Base-by-base conservation (phyloP, 2,329 filamentous ascomycete species). In the Laburnicola sp. region DNA sequence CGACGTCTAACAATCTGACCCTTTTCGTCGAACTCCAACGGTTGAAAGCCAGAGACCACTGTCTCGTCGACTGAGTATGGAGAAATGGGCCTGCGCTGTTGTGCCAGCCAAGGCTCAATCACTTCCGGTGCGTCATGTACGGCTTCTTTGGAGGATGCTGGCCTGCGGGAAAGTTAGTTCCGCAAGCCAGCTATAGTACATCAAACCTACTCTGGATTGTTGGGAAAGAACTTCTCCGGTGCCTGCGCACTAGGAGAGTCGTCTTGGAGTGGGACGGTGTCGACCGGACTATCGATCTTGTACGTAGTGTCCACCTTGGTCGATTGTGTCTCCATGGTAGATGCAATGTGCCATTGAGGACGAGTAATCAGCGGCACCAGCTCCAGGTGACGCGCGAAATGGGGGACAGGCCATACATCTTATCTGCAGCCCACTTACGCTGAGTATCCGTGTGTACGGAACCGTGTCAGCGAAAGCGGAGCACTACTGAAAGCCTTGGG, bases 81-180 rank as follows among this genome's bases (percentile, higher is more conserved):
- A 2, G 56, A 58, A 2, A 28, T 47, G 5, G 56, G 47, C 22
- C 53, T 31, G 11, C 34, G 25, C 16, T 46, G 44, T 10, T 35
- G 25, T 2, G 45, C 40, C 16, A 52, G 39, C 53, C 50, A 56
- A 23, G 47, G 34, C 16, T 39, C 48, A 6, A 58, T 44, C 36
- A 58, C 56, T 31, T 58, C 56, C 28, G 56, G 56, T 26, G 56
- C 56, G 52, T 58, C 56, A 31, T 58, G 52, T 21, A 58, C 36
- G 7, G 50, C 56, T 32, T 58, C 56, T 42, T 58, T 58, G n/a
- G 56, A 58, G 8, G 56, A 58, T n/a, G 56, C 47, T 21, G 49
- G 49, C 45, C 56, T 58, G n/a, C 3, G 6, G 21, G 21, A 23
- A 4, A 7, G 26, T 46, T 9, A 46, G 26, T 11, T 38, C 25